Evolutionary conservation across 2,329 filamentous ascomycete genomes (phyloP).

Genomic region (Tolypocladium ophioglossoides): DNA sequence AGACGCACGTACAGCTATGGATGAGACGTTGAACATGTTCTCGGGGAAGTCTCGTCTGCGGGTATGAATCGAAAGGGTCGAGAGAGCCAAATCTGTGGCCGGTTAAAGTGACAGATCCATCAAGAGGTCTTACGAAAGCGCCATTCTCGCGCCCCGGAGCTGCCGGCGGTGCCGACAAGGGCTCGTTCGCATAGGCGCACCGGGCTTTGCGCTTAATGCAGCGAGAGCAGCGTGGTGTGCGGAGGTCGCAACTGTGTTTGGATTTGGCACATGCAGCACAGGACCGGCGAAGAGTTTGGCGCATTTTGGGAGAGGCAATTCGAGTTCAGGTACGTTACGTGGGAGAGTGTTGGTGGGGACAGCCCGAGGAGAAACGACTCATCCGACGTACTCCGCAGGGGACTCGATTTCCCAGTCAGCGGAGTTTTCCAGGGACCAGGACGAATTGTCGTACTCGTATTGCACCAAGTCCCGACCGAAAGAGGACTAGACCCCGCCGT

Average conservation of each 20-base stretch:
- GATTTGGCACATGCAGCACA: conserved; percentile 44
- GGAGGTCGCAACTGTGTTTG: conserved; percentile 45
- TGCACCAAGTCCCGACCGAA: conserved; percentile 5
- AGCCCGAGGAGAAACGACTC: too few relatives aligned
- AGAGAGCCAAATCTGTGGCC: conserved; percentile 21
- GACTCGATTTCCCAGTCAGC: too few relatives aligned
- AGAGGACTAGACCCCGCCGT: conserved; percentile 20
- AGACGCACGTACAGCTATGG: conserved; percentile 34
- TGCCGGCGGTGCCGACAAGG: conserved; percentile 21
- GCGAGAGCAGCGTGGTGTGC: conserved; percentile 42
- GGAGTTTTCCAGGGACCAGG: too few relatives aligned
- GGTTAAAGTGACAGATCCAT: conserved; percentile 7
- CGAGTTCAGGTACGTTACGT: background rate
- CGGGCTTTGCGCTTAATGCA: conserved; percentile 35
- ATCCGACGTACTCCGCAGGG: too few relatives aligned
- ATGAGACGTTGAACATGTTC: conserved; percentile 44
- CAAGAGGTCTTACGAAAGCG: background rate
- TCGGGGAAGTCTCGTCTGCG: conserved; percentile 38
- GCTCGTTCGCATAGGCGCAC: conserved; percentile 45
- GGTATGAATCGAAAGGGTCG: conserved; percentile 48
- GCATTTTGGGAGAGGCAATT: conserved; percentile 26
- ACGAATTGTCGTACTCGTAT: too few relatives aligned
- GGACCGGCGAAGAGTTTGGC: conserved; percentile 44
- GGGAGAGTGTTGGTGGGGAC: background rate
- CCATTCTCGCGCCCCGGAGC: background rate